These are phyloP conservation scores for Metschnikowia anglica DNA, from an alignment of 805 yeast genomes.

Conservation along the genomic window DNA sequence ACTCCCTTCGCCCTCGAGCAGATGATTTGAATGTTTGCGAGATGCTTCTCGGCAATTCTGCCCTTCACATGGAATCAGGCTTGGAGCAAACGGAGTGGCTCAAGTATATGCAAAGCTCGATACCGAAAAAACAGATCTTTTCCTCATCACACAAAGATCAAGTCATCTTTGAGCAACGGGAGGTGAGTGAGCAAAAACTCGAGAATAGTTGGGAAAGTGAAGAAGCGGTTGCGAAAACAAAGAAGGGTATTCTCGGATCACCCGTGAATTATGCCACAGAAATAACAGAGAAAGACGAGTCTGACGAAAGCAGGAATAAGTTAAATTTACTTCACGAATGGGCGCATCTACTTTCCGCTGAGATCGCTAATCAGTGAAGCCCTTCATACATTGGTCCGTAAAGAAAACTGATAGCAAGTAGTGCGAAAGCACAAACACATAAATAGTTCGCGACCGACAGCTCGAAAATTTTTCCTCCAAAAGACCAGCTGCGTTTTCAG, in stretches of 20 bases:
- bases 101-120: conserved; percentile 23
- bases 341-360: conserved; percentile 11
- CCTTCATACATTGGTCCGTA: no score
- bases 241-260: conserved; percentile 15
- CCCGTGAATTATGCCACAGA: conserved; percentile 4
- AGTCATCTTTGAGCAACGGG: conserved; percentile 14
- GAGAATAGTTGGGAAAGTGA: conserved; percentile 19
- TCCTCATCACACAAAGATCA: conserved; percentile 26
- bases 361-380: neutral
- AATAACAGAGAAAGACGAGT: neutral
- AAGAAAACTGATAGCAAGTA: no score
- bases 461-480: neutral
- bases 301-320: neutral
- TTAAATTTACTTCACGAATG: conserved; percentile 14
- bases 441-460: neutral
- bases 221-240: conserved; percentile 14
- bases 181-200: conserved; percentile 8
- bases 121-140: conserved; percentile 29
- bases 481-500: neutral
- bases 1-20: neutral
- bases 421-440: conserved; percentile 3
- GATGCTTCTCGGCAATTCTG: conserved; percentile 11
- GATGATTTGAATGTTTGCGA: conserved; percentile 11
- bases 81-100: conserved; percentile 23
- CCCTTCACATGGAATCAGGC: conserved; percentile 1